Conservation (phyloP, 345 rosid genomes). For the Acer saccharum region DNA sequence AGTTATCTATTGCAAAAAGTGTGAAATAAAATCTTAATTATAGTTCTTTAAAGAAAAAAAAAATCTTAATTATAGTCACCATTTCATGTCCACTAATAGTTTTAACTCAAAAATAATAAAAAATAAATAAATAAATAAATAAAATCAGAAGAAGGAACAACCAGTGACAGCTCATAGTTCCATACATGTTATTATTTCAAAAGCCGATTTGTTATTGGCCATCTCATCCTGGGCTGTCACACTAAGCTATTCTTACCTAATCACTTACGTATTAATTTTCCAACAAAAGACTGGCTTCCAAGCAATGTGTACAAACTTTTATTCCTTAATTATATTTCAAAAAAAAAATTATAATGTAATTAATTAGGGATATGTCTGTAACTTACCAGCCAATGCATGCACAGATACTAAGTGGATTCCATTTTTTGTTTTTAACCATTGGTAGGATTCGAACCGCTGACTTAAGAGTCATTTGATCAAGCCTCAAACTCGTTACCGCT, state of each 20-base stretch:
- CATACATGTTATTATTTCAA: background rate
- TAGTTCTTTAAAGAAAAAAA: background rate
- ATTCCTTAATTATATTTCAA: background rate
- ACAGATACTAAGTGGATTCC: too few relatives aligned
- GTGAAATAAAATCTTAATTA: background rate
- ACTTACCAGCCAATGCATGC: too few relatives aligned
- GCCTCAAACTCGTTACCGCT: too few relatives aligned
- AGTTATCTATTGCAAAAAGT: background rate
- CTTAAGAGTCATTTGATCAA: too few relatives aligned
- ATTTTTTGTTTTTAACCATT: too few relatives aligned
- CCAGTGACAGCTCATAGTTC: background rate
- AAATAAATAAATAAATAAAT: too few relatives aligned
- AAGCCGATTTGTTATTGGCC: background rate
- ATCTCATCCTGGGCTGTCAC: background rate
- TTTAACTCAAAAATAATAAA: background rate
- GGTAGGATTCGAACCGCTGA: too few relatives aligned
- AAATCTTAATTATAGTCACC: background rate
- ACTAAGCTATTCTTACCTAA: background rate
- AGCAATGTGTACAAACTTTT: background rate
- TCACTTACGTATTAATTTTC: background rate
- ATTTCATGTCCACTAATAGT: background rate
- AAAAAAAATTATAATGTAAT: too few relatives aligned
- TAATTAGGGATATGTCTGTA: too few relatives aligned
- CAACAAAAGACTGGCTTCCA: constrained; percentile 3
- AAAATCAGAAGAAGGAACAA: background rate